Percentiles rank a stretch among this genome's conserved stretches.
Evolutionary conservation across 148 eudicot genomes (phyloP).

Genomic region (Linanthus parryae): DNA sequence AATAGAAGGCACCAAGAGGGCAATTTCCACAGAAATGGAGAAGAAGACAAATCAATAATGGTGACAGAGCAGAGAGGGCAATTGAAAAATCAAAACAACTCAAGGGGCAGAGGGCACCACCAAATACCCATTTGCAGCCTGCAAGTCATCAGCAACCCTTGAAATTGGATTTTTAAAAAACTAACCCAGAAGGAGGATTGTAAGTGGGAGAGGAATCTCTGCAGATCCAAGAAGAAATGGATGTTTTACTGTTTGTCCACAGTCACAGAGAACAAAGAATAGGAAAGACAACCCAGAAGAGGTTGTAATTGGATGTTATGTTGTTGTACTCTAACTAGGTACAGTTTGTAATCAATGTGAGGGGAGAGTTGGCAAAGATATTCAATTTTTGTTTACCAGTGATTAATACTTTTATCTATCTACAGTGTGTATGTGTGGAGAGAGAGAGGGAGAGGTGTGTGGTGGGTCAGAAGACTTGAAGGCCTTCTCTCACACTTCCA

Average conservation of each 20-base stretch:
- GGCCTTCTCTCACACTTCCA: slow-evolving; percentile 28
- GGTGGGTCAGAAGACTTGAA: slow-evolving; percentile 1
- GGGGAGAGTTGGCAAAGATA: slow-evolving; percentile 12
- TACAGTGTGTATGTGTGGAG: neutral
- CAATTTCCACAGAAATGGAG: slow-evolving; percentile 11
- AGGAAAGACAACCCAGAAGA: slow-evolving; percentile 24
- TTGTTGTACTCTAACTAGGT: neutral
- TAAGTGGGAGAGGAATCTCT: slow-evolving; percentile 21
- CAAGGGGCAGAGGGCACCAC: slow-evolving; percentile 7
- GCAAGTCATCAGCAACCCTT: neutral
- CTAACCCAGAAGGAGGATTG: neutral
- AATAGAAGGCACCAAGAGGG: slow-evolving; percentile 22
- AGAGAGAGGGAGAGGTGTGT: slow-evolving; percentile 11
- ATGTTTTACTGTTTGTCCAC: slow-evolving; percentile 17
- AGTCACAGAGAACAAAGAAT: slow-evolving; percentile 4
- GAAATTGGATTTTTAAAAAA: slow-evolving; percentile 6
- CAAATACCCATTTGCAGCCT: slow-evolving; percentile 11
- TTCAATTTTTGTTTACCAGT: neutral
- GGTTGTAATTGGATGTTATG: slow-evolving; percentile 4
- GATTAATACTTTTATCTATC: no score
- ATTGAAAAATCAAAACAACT: no score
- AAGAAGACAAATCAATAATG: no score
- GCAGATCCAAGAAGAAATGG: slow-evolving; percentile 40
- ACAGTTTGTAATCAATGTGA: slow-evolving; percentile 1
- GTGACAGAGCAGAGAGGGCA: no score